Conservation (phyloP, 78 protist genomes). For the Planoprotostelium fungivorum region DNA sequence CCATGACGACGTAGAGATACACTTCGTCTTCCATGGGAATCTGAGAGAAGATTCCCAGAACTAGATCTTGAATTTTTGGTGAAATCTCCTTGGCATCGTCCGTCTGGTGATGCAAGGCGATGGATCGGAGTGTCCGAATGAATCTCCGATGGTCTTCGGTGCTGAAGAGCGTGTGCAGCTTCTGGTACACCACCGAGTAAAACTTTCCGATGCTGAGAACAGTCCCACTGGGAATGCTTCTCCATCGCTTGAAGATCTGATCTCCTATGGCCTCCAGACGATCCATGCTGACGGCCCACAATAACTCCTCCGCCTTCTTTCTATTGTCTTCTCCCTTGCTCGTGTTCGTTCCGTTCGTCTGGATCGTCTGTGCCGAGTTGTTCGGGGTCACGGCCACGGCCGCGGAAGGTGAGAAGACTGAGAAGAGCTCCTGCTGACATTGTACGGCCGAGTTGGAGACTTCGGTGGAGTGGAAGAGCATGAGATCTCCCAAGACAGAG, state of each 20-base stretch:
- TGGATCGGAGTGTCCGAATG: not conserved
- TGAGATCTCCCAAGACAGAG: slow-evolving; percentile 6
- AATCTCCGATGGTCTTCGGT: not conserved
- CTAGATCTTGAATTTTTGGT: not conserved
- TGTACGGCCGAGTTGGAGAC: not conserved
- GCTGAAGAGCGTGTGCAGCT: not conserved
- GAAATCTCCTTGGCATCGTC: not conserved
- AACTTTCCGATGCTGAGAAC: not conserved
- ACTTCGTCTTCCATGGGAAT: not conserved
- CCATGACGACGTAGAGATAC: not conserved
- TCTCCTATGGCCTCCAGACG: not conserved
- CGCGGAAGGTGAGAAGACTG: not conserved
- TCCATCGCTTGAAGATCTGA: not conserved
- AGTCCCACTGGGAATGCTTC: not conserved
- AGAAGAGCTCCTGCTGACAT: not conserved
- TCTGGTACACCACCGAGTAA: not conserved
- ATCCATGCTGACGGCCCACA: not conserved
- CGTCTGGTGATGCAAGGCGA: not conserved
- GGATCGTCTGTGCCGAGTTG: not conserved
- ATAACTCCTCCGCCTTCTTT: too few species aligned
- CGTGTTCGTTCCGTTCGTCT: too few species aligned
- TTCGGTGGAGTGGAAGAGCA: not conserved
- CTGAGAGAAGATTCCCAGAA: not conserved
- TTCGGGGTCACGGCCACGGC: not conserved
- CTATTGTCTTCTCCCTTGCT: too few species aligned